A percentile compares a stretch with the other conserved stretches of the same genome.
Evolutionary conservation across 331 rosid species (phyloP).

Genomic region (Telfairia occidentalis): DNA sequence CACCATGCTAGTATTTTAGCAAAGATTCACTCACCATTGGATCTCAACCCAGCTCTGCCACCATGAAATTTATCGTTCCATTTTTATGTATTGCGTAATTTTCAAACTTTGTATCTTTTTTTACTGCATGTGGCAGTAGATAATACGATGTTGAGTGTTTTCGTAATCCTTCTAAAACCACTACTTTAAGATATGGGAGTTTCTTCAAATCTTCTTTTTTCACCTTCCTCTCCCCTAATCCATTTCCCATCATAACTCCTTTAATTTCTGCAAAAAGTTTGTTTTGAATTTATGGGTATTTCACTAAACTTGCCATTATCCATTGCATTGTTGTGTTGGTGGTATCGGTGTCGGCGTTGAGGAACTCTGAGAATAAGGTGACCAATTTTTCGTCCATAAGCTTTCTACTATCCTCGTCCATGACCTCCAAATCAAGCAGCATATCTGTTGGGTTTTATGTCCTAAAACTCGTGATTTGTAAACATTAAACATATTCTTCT

Average conservation of each 20-base stretch:
- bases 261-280: conserved; percentile 28
- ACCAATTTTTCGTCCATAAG: conserved; percentile 23
- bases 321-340: background rate
- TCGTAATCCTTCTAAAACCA: conserved; percentile 7
- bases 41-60: conserved; percentile 54
- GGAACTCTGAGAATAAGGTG: conserved; percentile 24
- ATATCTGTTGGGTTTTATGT: too few relatives aligned
- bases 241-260: conserved; percentile 13
- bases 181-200: background rate
- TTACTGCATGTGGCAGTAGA: background rate
- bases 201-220: conserved; percentile 26
- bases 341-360: background rate
- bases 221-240: conserved; percentile 17
- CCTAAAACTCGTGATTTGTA: too few relatives aligned
- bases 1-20: too few relatives aligned
- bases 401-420: conserved; percentile 9
- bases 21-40: too few relatives aligned
- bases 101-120: background rate
- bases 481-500: too few relatives aligned
- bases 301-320: background rate
- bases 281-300: conserved; percentile 7
- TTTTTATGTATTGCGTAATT: conserved; percentile 9
- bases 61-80: conserved; percentile 38
- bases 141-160: background rate
- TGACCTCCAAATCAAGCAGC: background rate